A percentile compares a stretch with the other conserved stretches of the same genome.
Evolutionary conservation across 1,284 basidiomycete species (phyloP).

Genomic region (Tausonia pullulans): DNA sequence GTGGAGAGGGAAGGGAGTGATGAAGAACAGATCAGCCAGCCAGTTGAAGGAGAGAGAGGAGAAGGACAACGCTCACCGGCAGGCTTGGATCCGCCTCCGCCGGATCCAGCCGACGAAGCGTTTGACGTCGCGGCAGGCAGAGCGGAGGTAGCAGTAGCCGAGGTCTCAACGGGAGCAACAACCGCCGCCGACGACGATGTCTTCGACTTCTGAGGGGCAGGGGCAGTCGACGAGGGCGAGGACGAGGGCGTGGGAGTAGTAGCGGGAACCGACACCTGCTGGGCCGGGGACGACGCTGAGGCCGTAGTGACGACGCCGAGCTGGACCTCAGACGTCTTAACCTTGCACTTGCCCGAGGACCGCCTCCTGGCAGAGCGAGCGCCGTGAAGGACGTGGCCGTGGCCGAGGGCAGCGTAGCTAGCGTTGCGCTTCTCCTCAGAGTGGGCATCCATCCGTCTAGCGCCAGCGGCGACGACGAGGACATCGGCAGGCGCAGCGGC

Average conservation of each 20-base stretch:
- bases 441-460: background rate
- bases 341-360: background rate
- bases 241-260: background rate
- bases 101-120: background rate
- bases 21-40: background rate
- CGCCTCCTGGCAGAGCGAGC: background rate
- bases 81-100: background rate
- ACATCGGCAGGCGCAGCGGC: too few relatives aligned
- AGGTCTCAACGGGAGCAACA: background rate
- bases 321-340: background rate
- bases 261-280: background rate
- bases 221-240: background rate
- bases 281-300: background rate
- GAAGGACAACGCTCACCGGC: background rate
- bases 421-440: background rate
- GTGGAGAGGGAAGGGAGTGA: background rate
- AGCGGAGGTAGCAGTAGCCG: background rate
- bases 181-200: background rate
- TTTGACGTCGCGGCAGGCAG: background rate
- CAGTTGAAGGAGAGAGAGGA: background rate
- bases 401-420: background rate
- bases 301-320: background rate
- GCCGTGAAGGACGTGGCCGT: background rate
- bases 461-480: too few relatives aligned
- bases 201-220: too few relatives aligned